Percentiles rank a stretch among this genome's conserved stretches.
Evolutionary conservation across 768 basidiomycete genomes (phyloP).

Genomic region (Auricularia auricula-judae): DNA sequence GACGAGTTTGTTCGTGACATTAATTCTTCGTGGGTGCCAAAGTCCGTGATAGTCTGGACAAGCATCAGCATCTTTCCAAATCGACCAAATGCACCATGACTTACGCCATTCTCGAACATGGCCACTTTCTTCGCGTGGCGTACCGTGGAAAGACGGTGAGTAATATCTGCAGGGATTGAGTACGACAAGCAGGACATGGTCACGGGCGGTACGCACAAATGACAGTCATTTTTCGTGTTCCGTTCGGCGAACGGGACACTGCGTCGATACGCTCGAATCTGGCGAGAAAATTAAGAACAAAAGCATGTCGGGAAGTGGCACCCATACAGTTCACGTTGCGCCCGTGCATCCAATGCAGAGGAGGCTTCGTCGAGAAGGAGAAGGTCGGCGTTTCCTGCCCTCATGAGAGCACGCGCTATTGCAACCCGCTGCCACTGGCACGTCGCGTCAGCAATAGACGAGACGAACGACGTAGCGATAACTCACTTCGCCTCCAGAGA

Average conservation of each 20-base stretch:
- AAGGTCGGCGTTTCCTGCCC: conserved; percentile 67
- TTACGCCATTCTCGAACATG: conserved; percentile 12
- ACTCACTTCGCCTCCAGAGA: conserved; percentile 78
- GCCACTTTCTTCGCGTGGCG: conserved; percentile 65
- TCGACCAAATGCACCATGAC: not conserved
- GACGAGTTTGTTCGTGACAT: conserved; percentile 19
- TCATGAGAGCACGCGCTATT: conserved; percentile 79
- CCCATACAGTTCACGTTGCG: conserved; percentile 51
- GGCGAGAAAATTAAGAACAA: not conserved
- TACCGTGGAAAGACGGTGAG: conserved; percentile 71
- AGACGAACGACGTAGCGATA: not conserved
- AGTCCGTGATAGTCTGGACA: conserved; percentile 57
- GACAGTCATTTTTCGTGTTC: conserved; percentile 33
- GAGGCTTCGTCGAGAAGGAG: conserved; percentile 86
- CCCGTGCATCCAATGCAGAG: conserved; percentile 68
- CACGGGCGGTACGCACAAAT: not conserved
- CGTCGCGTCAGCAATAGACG: conserved; percentile 2
- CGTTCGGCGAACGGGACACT: conserved; percentile 41
- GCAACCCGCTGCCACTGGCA: conserved; percentile 79
- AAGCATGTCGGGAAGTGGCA: not conserved
- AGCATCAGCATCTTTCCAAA: not conserved
- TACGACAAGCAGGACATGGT: no score
- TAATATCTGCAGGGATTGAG: conserved; percentile 53
- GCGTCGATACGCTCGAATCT: conserved; percentile 58
- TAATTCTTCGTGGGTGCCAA: conserved; percentile 62